Evolutionary conservation across 225 moss, liverwort and hornwort genomes (phyloP), one percentile per base, ranked within the genome.

Genomic region (Thuidium tamariscinum): DNA sequence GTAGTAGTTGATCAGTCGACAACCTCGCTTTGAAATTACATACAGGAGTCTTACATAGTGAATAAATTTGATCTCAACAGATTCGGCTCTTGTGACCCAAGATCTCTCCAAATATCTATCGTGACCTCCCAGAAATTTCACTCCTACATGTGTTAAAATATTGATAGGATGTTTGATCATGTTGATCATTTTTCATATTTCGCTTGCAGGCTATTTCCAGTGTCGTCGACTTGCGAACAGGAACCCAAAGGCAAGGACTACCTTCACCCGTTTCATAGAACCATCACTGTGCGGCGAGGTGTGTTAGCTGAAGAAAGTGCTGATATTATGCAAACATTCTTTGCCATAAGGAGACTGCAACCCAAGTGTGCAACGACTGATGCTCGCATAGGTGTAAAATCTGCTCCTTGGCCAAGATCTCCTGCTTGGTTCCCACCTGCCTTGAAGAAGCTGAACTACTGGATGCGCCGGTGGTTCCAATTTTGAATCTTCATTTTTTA

Each of bases 191-290:
- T 52, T 69, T n/a, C 29, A 64, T 64, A 61, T 52, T 56, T 79
- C 20, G 70, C n/a, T 71, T 82, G 83, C 91, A 93, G 93, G 79
- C 71, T 93, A 9, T 93, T 93, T 83, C 92, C 93, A 13, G 89
- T 83, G 72, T 84, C 90, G 37, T 88, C 88, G 25, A 66, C 76
- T 21, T 84, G 77, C 32, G 86, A 88, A 18, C 86, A 86, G 20
- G 85, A 91, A 73, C 74, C 80, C 12, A 83, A 87, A 75, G 72
- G 83, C 87, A 86, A 80, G 85, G 88, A 90, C 78, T 77, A 83
- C 73, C 77, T 88, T 56, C 92, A 92, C 78, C 92, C 92, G 15
- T 92, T 92, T 32, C 92, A 92, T 29, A 74, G 88, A 77, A 81
- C 86, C 60, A 92, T 92, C 77, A 39, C 65, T 23, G 92, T 92